phyloP scores from a whole-genome alignment of 805 yeast species.

The Torulaspora indica region DNA sequence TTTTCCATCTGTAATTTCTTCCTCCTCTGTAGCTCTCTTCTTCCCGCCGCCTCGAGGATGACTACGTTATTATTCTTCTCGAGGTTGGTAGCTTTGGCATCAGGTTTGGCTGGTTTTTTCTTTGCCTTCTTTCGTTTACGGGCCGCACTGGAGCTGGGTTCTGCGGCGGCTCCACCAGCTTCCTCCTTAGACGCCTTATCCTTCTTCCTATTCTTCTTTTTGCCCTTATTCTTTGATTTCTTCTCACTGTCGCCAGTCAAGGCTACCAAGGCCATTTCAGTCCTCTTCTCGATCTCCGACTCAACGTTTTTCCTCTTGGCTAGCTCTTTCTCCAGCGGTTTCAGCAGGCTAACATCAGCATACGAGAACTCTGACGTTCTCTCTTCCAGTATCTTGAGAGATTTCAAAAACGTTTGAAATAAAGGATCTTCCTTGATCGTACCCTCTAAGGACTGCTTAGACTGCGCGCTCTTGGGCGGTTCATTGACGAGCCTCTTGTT shows the following conservation, averaged over 20 bases:
- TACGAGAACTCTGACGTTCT: constrained; percentile 22
- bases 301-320: constrained; percentile 21
- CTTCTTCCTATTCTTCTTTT: constrained; percentile 19
- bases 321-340: constrained; percentile 28
- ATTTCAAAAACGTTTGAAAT: constrained; percentile 33
- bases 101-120: constrained; percentile 11
- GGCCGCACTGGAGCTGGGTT: not conserved
- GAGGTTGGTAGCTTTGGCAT: constrained; percentile 3
- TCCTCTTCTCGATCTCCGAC: constrained; percentile 19
- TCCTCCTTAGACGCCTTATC: constrained; percentile 6
- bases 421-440: constrained; percentile 33
- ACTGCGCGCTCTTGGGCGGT: constrained; percentile 13
- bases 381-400: constrained; percentile 23
- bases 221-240: constrained; percentile 19
- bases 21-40: constrained; percentile 29
- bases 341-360: constrained; percentile 29
- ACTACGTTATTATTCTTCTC: constrained; percentile 27
- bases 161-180: not conserved
- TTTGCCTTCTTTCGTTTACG: constrained; percentile 10
- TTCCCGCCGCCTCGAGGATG: constrained; percentile 34
- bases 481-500: constrained; percentile 16
- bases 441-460: constrained; percentile 25
- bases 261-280: constrained; percentile 26
- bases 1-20: constrained; percentile 20
- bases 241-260: constrained; percentile 27